Conservation (phyloP, 768 basidiomycete species). For the Harrya chromipes region DNA sequence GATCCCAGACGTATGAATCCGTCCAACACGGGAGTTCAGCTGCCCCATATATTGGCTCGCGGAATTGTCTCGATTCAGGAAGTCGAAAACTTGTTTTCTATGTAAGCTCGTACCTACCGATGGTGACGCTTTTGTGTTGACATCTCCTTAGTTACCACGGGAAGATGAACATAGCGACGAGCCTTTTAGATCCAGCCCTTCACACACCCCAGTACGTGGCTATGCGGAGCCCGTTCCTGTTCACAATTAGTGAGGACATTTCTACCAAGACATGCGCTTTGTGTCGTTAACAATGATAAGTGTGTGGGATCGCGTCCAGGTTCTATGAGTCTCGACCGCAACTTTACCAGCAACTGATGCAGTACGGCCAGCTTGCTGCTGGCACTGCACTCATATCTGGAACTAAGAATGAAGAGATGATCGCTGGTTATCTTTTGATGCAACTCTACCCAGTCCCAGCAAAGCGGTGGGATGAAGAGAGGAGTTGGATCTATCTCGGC, state of each 20-base stretch:
- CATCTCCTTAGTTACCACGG: conserved; percentile 58
- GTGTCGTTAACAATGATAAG: conserved; percentile 35
- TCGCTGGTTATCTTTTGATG: conserved; percentile 77
- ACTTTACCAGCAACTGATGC: conserved; percentile 69
- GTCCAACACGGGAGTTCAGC: conserved; percentile 42
- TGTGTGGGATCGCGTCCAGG: conserved; percentile 85
- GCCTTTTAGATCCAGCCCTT: conserved; percentile 74
- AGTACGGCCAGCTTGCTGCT: conserved; percentile 72
- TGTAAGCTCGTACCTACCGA: conserved; percentile 40
- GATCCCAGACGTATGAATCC: conserved; percentile 40
- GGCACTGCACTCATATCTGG: conserved; percentile 75
- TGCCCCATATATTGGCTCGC: conserved; percentile 63
- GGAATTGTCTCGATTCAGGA: conserved; percentile 62
- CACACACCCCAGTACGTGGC: conserved; percentile 83
- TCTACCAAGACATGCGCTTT: background rate
- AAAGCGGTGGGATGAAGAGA: conserved; percentile 84
- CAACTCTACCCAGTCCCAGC: conserved; percentile 75
- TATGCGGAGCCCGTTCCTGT: conserved; percentile 85
- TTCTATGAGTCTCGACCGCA: conserved; percentile 70
- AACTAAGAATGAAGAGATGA: conserved; percentile 79
- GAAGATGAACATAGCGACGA: conserved; percentile 75
- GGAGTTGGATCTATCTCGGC: conserved; percentile 87
- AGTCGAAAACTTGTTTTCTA: conserved; percentile 69
- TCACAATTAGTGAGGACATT: conserved; percentile 77
- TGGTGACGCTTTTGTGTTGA: background rate